Conservation (phyloP, 441 rosid species). For the Hura crepitans region DNA sequence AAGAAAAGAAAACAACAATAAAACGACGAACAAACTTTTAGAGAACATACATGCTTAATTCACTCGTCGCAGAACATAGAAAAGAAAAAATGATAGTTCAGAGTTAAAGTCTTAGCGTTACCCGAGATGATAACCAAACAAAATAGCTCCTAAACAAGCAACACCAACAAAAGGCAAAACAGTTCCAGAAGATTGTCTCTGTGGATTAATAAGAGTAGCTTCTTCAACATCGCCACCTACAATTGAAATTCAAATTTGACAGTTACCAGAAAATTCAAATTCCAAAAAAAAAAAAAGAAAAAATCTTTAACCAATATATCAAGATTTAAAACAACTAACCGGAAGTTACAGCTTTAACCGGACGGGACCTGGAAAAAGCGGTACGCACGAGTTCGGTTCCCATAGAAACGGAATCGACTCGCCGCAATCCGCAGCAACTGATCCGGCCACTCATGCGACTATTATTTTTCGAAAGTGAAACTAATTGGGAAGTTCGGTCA, state of each 20-base stretch:
- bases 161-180: constrained; percentile 87
- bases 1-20: not conserved
- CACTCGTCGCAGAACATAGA: not conserved
- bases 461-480: constrained; percentile 20
- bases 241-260: constrained; percentile 14
- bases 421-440: constrained; percentile 33
- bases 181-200: constrained; percentile 51
- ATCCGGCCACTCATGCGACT: constrained; percentile 25
- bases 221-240: constrained; percentile 69
- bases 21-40: not conserved
- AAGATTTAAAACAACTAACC: constrained; percentile 38
- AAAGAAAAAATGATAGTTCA: not conserved
- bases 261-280: not conserved
- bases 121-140: constrained; percentile 99
- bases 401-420: constrained; percentile 38
- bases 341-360: constrained; percentile 58
- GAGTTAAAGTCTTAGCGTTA: constrained; percentile 28
- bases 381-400: constrained; percentile 59
- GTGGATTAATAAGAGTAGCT: constrained; percentile 40
- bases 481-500: constrained; percentile 12
- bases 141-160: constrained; percentile 92
- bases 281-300: constrained; percentile 5
- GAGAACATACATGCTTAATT: not conserved
- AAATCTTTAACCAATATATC: not conserved
- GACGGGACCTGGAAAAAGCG: constrained; percentile 55